Conservation (phyloP, 306 rosid genomes). For the Luffa acutangula region DNA sequence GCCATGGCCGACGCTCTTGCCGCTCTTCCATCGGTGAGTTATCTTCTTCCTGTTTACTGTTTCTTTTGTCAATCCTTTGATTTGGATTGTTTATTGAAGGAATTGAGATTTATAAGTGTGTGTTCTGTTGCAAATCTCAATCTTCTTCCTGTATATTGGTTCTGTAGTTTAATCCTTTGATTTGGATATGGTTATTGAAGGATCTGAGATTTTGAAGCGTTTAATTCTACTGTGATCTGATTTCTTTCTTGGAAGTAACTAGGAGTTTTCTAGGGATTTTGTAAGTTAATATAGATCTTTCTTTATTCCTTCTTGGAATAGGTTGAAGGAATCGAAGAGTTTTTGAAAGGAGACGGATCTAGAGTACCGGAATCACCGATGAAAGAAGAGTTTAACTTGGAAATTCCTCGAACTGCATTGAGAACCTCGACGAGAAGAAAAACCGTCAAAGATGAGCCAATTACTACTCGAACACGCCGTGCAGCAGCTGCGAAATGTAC, state of each 20-base stretch:
- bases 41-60: not conserved
- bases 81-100: not conserved
- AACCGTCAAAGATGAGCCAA: slow-evolving; percentile 19
- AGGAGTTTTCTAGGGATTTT: not conserved
- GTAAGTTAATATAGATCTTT: not conserved
- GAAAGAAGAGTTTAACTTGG: slow-evolving; percentile 20
- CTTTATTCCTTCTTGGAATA: slow-evolving; percentile 2
- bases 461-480: slow-evolving; percentile 20
- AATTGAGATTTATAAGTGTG: not conserved
- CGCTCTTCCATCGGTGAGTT: slow-evolving; percentile 43
- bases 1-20: slow-evolving; percentile 81
- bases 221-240: not conserved
- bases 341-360: slow-evolving; percentile 23
- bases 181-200: not conserved
- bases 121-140: not conserved
- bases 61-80: not conserved
- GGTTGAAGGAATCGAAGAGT: slow-evolving; percentile 83
- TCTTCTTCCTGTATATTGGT: not conserved
- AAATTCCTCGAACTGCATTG: slow-evolving; percentile 24
- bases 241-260: not conserved
- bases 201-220: not conserved
- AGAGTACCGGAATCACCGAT: slow-evolving; percentile 16
- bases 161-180: not conserved
- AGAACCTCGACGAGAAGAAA: slow-evolving; percentile 44
- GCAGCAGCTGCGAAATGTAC: slow-evolving; percentile 8